A percentile compares a stretch with the other conserved stretches of the same genome.
These are phyloP conservation scores for Zygoascus sp. DNA, from an alignment of 1,139 yeast species.

Conservation along the genomic window DNA sequence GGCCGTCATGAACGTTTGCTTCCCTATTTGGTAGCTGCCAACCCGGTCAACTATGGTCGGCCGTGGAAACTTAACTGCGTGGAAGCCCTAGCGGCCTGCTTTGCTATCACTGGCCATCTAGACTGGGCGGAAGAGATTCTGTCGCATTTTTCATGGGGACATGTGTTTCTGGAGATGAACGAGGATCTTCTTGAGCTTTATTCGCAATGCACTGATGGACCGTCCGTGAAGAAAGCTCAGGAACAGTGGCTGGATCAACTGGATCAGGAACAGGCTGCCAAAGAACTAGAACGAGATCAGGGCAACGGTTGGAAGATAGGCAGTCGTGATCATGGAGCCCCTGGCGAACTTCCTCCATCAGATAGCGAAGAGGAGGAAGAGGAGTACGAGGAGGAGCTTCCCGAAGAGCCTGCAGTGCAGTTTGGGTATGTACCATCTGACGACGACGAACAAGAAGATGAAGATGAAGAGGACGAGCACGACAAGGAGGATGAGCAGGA, in stretches of 20 bases:
- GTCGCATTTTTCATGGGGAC: slow-evolving; percentile 89
- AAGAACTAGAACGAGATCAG: slow-evolving; percentile 45
- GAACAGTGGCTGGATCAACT: slow-evolving; percentile 66
- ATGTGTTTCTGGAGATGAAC: slow-evolving; percentile 76
- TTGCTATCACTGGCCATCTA: slow-evolving; percentile 84
- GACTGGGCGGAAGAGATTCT: slow-evolving; percentile 84
- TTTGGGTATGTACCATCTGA: not conserved
- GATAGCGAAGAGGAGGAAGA: slow-evolving; percentile 29
- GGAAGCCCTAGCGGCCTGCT: slow-evolving; percentile 95
- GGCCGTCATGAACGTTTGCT: slow-evolving; percentile 82
- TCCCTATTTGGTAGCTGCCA: slow-evolving; percentile 93
- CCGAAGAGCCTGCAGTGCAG: slow-evolving; percentile 9
- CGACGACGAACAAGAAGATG: slow-evolving; percentile 14
- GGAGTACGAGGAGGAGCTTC: slow-evolving; percentile 29
- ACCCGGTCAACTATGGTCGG: slow-evolving; percentile 93
- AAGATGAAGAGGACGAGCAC: slow-evolving; percentile 11
- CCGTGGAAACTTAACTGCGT: slow-evolving; percentile 97
- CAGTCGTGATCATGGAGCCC: slow-evolving; percentile 54
- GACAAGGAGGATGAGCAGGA: slow-evolving; percentile 12
- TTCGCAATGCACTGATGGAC: slow-evolving; percentile 75
- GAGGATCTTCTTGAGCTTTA: slow-evolving; percentile 71
- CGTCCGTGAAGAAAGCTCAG: slow-evolving; percentile 68
- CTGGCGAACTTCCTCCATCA: slow-evolving; percentile 34
- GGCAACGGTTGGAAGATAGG: slow-evolving; percentile 76
- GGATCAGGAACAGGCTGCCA: slow-evolving; percentile 62